Conservation (phyloP, 768 basidiomycete genomes). For the Rhodotorula kratochvilovae region DNA sequence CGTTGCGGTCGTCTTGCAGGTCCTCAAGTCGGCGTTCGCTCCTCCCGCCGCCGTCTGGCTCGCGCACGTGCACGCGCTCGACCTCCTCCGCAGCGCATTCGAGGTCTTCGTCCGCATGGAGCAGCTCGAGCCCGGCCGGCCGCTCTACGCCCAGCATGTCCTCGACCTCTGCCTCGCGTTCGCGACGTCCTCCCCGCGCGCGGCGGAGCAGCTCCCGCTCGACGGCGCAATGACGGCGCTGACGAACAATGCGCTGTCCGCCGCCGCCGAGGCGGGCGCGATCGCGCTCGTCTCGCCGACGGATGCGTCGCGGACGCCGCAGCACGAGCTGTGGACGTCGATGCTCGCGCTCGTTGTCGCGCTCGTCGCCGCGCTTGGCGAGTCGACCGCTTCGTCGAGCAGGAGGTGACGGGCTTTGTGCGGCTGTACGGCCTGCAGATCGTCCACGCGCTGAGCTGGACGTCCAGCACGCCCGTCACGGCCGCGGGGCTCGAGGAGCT, state of each 20-base stretch:
- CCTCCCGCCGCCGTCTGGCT: constrained; percentile 73
- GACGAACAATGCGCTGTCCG: constrained; percentile 71
- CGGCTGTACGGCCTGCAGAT: constrained; percentile 81
- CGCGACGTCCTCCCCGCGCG: constrained; percentile 61
- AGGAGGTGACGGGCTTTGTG: constrained; percentile 78
- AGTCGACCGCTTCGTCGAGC: constrained; percentile 66
- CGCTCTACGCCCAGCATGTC: constrained; percentile 58
- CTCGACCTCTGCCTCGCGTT: constrained; percentile 82
- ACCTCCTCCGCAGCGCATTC: constrained; percentile 64
- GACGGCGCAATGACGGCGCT: constrained; percentile 77
- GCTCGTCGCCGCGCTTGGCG: constrained; percentile 62
- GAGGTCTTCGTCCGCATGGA: constrained; percentile 33
- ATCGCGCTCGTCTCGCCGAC: constrained; percentile 66
- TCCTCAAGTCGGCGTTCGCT: constrained; percentile 64
- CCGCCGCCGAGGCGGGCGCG: constrained; percentile 67
- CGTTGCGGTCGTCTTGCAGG: constrained; percentile 76
- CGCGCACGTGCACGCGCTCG: constrained; percentile 69
- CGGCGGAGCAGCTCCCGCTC: constrained; percentile 78
- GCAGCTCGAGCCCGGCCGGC: constrained; percentile 53
- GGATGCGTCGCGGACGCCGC: constrained; percentile 51
- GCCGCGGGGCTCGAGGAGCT: constrained; percentile 74
- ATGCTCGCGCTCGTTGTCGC: constrained; percentile 76
- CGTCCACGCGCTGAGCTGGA: constrained; percentile 71
- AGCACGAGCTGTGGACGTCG: constrained; percentile 72
- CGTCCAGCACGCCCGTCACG: constrained; percentile 70